Evolutionary conservation across 306 rosid species (phyloP).

Genomic region (Cyamopsis tetragonoloba): DNA sequence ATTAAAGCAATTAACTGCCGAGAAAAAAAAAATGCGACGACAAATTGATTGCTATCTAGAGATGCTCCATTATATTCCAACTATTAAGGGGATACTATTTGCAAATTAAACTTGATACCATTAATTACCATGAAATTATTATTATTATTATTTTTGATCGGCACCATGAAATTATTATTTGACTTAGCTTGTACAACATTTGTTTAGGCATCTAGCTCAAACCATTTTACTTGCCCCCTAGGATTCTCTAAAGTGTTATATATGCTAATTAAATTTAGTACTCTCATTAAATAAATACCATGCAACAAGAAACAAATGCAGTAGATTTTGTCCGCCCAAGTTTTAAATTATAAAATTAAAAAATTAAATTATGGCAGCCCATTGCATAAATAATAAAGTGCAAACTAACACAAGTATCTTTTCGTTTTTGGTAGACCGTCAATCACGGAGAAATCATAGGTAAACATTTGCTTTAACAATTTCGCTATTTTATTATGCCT

Average conservation of each 20-base stretch:
- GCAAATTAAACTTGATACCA: too few relatives aligned
- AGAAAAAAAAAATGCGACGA: too few relatives aligned
- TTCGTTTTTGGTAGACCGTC: neutral
- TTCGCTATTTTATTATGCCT: neutral
- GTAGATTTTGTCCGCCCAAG: neutral
- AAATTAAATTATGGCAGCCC: neutral
- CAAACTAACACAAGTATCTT: neutral
- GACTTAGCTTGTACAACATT: neutral
- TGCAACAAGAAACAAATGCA: conserved; percentile 7
- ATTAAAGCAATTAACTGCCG: too few relatives aligned
- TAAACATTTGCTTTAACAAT: neutral
- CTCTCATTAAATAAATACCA: neutral
- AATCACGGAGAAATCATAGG: conserved; percentile 25
- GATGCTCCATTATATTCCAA: neutral
- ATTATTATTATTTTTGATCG: too few relatives aligned
- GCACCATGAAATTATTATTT: conserved; percentile 5
- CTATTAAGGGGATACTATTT: neutral
- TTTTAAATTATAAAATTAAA: too few relatives aligned
- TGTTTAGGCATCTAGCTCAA: neutral
- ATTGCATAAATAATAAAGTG: neutral
- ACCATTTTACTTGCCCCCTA: neutral
- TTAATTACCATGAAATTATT: too few relatives aligned
- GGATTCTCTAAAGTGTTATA: neutral
- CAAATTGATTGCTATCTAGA: neutral
- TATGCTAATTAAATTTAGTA: neutral